Percentiles rank a stretch among this genome's conserved stretches.
These are phyloP conservation scores for Cutaneotrichosporon sp. DNA, from an alignment of 1,284 basidiomycete species.

Conservation along the genomic window DNA sequence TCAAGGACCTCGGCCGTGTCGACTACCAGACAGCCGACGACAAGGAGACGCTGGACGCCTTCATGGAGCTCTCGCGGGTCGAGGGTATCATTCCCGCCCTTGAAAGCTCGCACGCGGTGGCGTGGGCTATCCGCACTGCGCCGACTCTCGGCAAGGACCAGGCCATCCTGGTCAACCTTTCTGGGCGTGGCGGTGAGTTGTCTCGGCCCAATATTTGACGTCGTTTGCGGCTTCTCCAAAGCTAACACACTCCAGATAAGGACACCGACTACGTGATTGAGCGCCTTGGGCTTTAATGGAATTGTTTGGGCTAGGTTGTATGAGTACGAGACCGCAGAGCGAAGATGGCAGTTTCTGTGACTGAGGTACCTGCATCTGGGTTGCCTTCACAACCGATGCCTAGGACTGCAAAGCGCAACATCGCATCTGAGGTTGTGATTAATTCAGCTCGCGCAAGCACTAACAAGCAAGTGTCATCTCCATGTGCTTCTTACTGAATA, in stretches of 20 bases:
- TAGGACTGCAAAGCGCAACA: too few species aligned
- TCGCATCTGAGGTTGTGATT: too few species aligned
- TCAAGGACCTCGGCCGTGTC: constrained; percentile 89
- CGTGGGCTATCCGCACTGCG: constrained; percentile 79
- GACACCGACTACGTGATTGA: constrained; percentile 13
- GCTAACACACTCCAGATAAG: constrained; percentile 12
- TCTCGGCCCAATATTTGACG: background rate
- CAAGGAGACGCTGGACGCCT: constrained; percentile 85
- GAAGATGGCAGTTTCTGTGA: too few species aligned
- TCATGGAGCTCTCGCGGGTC: constrained; percentile 80
- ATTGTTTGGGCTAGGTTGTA: background rate
- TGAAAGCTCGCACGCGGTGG: constrained; percentile 93
- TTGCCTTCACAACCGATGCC: too few species aligned
- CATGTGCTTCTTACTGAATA: too few species aligned
- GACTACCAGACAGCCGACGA: constrained; percentile 92
- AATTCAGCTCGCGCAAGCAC: too few species aligned
- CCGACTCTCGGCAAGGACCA: constrained; percentile 76
- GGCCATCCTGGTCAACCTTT: constrained; percentile 67
- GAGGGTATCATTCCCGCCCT: constrained; percentile 98
- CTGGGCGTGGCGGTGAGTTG: constrained; percentile 12
- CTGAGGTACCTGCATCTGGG: too few species aligned
- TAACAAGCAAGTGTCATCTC: too few species aligned
- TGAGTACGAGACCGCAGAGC: constrained; percentile 1
- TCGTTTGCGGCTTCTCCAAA: background rate
- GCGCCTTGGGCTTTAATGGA: background rate